phyloP scores from a whole-genome alignment of 148 eudicot genomes.

The Chenopodium berlandieri region DNA sequence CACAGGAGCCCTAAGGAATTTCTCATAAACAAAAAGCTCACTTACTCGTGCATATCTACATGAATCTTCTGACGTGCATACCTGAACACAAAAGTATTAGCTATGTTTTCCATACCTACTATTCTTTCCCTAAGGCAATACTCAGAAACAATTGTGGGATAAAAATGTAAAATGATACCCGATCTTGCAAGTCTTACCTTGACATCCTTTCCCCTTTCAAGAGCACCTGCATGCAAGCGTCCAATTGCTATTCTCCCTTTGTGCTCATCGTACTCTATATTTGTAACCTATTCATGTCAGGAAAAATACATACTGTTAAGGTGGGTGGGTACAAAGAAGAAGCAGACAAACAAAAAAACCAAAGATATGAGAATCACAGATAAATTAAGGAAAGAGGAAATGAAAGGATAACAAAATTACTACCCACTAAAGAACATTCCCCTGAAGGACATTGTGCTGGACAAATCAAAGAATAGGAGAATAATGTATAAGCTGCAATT shows the following conservation, averaged over 20 bases:
- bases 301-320: neutral
- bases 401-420: neutral
- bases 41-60: constrained; percentile 79
- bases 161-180: neutral
- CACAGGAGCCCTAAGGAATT: constrained; percentile 74
- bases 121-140: neutral
- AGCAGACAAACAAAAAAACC: neutral
- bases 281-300: constrained; percentile 55
- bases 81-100: constrained; percentile 34
- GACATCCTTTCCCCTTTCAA: constrained; percentile 84
- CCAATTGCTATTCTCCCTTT: constrained; percentile 96
- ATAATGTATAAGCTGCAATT: no score
- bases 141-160: neutral
- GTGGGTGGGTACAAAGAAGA: neutral
- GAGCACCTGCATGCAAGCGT: constrained; percentile 91
- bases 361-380: neutral
- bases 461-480: no score
- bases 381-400: neutral
- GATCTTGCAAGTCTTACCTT: constrained; percentile 41
- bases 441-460: neutral
- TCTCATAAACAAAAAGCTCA: constrained; percentile 94
- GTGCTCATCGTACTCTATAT: constrained; percentile 90
- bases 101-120: neutral
- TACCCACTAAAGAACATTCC: neutral
- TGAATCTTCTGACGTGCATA: constrained; percentile 81